Percentiles rank a stretch among this genome's conserved stretches.
These are phyloP conservation scores for Groenewaldozyma auringiensis DNA, from an alignment of 1,139 yeast genomes.

Conservation along the genomic window DNA sequence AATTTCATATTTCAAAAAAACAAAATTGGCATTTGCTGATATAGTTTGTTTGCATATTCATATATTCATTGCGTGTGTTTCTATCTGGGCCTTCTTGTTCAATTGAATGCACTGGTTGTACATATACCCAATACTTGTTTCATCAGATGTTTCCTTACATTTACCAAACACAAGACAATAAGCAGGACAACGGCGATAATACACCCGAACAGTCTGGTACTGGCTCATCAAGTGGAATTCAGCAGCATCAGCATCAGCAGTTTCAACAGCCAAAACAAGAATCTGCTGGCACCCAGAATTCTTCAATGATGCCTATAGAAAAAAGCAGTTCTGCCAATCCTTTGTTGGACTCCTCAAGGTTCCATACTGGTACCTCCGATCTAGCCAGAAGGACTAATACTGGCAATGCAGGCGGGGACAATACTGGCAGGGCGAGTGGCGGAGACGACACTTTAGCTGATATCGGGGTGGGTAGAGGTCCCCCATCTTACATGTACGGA, in stretches of 20 bases:
- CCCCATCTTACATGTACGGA: too few relatives aligned
- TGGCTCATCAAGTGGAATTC: background rate
- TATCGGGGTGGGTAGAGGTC: background rate
- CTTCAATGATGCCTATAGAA: background rate
- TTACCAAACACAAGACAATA: background rate
- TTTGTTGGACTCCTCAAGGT: background rate
- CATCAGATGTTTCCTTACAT: background rate
- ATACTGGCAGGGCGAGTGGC: background rate
- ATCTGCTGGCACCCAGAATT: background rate
- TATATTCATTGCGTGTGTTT: too few relatives aligned
- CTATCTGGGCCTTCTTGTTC: too few relatives aligned
- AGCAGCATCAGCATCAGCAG: constrained; percentile 5
- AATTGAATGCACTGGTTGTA: too few relatives aligned
- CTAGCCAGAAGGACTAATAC: background rate
- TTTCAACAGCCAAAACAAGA: constrained; percentile 2
- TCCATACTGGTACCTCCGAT: background rate
- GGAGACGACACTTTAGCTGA: background rate
- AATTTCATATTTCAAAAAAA: too few relatives aligned
- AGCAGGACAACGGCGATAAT: background rate
- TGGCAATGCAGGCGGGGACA: background rate
- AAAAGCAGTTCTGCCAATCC: background rate
- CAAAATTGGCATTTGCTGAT: too few relatives aligned
- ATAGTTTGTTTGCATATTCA: too few relatives aligned
- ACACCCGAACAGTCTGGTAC: constrained; percentile 3
- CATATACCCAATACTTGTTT: too few relatives aligned